Percentiles rank a stretch among this genome's conserved stretches.
Evolutionary conservation across 768 basidiomycete genomes (phyloP).

Genomic region (Phanerochaete carnosa): DNA sequence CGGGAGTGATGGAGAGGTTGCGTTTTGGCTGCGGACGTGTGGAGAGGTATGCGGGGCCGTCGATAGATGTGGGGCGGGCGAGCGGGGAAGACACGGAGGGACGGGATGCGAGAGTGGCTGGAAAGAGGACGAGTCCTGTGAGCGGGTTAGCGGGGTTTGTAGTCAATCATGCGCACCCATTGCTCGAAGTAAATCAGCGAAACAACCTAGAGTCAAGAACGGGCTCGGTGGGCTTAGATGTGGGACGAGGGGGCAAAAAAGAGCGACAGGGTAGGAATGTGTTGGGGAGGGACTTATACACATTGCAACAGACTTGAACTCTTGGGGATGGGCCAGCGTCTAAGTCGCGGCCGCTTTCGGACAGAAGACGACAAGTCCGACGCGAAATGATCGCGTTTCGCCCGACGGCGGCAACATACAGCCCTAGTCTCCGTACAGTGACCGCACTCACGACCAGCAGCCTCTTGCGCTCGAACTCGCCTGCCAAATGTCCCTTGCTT

Average conservation of each 20-base stretch:
- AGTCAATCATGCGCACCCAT: slow-evolving; percentile 5
- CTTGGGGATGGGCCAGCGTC: slow-evolving; percentile 1
- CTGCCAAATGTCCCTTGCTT: not conserved
- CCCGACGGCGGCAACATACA: not conserved
- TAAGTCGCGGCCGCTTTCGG: not conserved
- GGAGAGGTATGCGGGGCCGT: slow-evolving; percentile 28
- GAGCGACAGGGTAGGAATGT: not conserved
- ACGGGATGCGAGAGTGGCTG: slow-evolving; percentile 8
- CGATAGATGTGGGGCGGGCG: slow-evolving; percentile 35
- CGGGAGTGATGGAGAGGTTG: slow-evolving; percentile 10
- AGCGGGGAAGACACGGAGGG: slow-evolving; percentile 59
- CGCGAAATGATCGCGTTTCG: not conserved
- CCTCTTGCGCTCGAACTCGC: not conserved
- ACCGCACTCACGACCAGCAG: not conserved
- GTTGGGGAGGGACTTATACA: slow-evolving; percentile 9
- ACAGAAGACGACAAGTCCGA: not conserved
- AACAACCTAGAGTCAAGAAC: not conserved
- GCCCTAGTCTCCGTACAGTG: not conserved
- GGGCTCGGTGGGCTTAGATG: not conserved
- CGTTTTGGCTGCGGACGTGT: slow-evolving; percentile 32
- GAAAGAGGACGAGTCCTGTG: not conserved
- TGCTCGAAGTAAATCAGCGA: not conserved
- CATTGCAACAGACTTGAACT: not conserved
- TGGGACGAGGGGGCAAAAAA: slow-evolving; percentile 3
- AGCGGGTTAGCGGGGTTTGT: not conserved